Evolutionary conservation across 768 basidiomycete genomes (phyloP).

Genomic region (Tricholomella constricta): DNA sequence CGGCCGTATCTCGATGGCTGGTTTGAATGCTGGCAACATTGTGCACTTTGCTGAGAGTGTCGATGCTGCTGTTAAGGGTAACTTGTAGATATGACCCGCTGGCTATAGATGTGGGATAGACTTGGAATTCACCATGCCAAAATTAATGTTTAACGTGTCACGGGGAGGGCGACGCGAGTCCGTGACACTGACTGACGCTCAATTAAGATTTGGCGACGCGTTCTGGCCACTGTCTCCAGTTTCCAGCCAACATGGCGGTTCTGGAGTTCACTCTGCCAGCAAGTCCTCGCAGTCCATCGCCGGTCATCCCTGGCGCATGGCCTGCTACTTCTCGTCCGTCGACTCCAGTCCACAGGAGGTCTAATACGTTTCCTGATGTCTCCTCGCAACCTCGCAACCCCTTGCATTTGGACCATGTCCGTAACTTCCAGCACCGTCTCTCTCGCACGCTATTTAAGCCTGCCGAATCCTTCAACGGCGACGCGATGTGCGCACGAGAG

Average conservation of each 20-base stretch:
- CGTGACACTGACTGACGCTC: background rate
- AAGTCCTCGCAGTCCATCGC: constrained; percentile 31
- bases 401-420: constrained; percentile 30
- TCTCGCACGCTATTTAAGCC: constrained; percentile 16
- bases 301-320: constrained; percentile 47
- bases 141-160: constrained; percentile 2
- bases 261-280: constrained; percentile 3
- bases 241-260: constrained; percentile 1
- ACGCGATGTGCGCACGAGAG: constrained; percentile 1
- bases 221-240: constrained; percentile 3
- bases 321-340: constrained; percentile 27
- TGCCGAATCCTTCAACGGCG: constrained; percentile 1
- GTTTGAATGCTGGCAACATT: constrained; percentile 81
- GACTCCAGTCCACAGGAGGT: constrained; percentile 17
- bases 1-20: constrained; percentile 94
- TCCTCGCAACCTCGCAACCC: constrained; percentile 4
- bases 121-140: constrained; percentile 1
- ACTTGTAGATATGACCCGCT: constrained; percentile 49
- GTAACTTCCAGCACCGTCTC: constrained; percentile 27
- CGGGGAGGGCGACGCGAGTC: constrained; percentile 5
- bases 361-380: constrained; percentile 21
- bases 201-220: background rate
- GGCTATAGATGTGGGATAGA: constrained; percentile 12
- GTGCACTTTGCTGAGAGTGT: constrained; percentile 90
- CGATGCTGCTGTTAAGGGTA: constrained; percentile 78